Evolutionary conservation across 805 yeast genomes (phyloP), one percentile per base, ranked within the genome.

Genomic region (Lipomyces starkeyi): DNA sequence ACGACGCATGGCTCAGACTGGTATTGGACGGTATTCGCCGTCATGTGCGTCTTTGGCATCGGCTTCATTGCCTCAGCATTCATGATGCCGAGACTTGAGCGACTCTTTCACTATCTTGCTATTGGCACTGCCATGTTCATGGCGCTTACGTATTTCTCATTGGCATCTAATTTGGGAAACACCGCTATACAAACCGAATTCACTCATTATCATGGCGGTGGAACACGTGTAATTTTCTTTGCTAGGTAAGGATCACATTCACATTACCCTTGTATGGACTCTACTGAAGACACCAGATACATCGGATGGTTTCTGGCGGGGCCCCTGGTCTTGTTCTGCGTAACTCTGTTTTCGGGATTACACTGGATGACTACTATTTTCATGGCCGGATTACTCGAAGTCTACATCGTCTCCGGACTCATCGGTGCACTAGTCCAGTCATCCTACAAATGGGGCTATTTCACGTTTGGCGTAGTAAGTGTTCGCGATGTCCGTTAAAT

Each of bases 1-100:
- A 87, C 89, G 13, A 69, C 75, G 14, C 86, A 84, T 73, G 91
- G 91, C 75, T 86, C 90, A 8, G 85, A 85, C 76, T 88, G 90
- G 90, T 80, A 85, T 71, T 88, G 90, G 90, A 84, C 91, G 0
- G 88, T 80, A 14, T 87, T 88, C 73, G 76, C 85, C 3, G 62
- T 86, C 52, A 83, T 86, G 72, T 0, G 74, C 85, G 3, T 82
- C 17, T 61, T 74, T n/a, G 69, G 73, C 70, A 68, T 74, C 54
- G 71, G 70, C 34, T 60, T 77, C 47, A 75, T 77, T 70, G 77
- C 35, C 64, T 54, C 54, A 13, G 68, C 49, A 3, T 43, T 43
- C 49, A 17, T 17, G 49, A 17, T 61, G 20, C 79, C 80, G 22
- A 74, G 76, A 9, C 73, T 73, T 57, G 77, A 80, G 66, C 77